Conservation (phyloP, 495 filamentous ascomycete genomes). For the Emericellopsis terricola region DNA sequence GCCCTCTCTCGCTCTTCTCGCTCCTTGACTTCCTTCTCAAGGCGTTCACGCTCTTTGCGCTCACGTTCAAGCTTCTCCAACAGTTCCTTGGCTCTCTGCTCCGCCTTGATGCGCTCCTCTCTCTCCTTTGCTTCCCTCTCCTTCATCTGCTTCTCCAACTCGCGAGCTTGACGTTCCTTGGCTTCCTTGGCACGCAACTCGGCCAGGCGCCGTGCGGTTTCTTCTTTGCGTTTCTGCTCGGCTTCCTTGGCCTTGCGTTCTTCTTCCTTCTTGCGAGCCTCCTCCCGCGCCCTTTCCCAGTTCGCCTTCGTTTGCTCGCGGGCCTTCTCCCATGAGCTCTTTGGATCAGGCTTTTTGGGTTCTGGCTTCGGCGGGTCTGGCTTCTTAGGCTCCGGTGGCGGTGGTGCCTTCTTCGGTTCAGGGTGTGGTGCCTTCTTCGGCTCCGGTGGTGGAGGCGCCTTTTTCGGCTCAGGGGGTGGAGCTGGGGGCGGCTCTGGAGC, state of each 20-base stretch:
- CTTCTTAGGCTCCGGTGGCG: neutral
- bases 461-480: neutral
- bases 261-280: slow-evolving; percentile 42
- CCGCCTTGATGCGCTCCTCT: slow-evolving; percentile 21
- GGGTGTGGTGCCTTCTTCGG: neutral
- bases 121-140: slow-evolving; percentile 17
- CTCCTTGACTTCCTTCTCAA: slow-evolving; percentile 6
- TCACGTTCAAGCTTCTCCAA: slow-evolving; percentile 14
- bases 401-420: slow-evolving; percentile 1
- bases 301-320: slow-evolving; percentile 29
- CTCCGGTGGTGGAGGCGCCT: neutral
- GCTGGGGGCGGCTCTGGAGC: neutral
- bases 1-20: slow-evolving; percentile 10
- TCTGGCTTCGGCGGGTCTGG: slow-evolving; percentile 9
- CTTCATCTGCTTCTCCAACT: slow-evolving; percentile 27
- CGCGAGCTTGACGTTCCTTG: slow-evolving; percentile 27
- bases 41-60: slow-evolving; percentile 15
- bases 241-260: slow-evolving; percentile 36
- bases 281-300: slow-evolving; percentile 58
- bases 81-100: slow-evolving; percentile 21
- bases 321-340: slow-evolving; percentile 49
- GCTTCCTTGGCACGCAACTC: slow-evolving; percentile 45
- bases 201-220: slow-evolving; percentile 27
- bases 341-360: slow-evolving; percentile 13
- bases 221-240: slow-evolving; percentile 29